Percentiles rank a stretch among this genome's conserved stretches.
Evolutionary conservation across 169 alveolate species (phyloP).

Genomic region (Ichthyophthirius multifiliis): DNA sequence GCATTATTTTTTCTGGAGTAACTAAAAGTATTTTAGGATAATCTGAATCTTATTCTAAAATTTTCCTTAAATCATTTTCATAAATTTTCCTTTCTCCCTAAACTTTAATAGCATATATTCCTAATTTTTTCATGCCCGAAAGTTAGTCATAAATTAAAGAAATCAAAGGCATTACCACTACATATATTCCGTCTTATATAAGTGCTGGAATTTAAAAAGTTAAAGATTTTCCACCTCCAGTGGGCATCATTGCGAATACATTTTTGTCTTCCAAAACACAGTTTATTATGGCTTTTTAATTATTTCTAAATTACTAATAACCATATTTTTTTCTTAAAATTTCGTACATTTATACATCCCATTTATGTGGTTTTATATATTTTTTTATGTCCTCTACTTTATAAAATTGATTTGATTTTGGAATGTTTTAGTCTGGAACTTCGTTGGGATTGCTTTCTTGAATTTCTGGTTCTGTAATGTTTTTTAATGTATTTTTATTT

Average conservation of each 20-base stretch:
- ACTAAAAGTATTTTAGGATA: slow-evolving; percentile 35
- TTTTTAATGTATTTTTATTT: too few species aligned
- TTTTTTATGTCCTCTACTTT: too few species aligned
- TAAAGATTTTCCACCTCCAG: slow-evolving; percentile 98
- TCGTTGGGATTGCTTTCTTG: too few species aligned
- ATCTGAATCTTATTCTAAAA: slow-evolving; percentile 42
- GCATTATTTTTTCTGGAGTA: slow-evolving; percentile 38
- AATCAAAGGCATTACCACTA: slow-evolving; percentile 95
- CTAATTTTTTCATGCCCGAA: slow-evolving; percentile 77
- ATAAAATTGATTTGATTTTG: too few species aligned
- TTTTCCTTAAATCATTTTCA: slow-evolving; percentile 36
- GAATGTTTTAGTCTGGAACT: too few species aligned
- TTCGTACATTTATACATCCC: background rate
- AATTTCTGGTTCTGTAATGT: too few species aligned
- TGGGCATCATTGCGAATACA: slow-evolving; percentile 92
- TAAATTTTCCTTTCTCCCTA: slow-evolving; percentile 30
- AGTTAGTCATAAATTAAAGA: slow-evolving; percentile 94
- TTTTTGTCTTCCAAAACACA: slow-evolving; percentile 80
- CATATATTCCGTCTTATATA: slow-evolving; percentile 85
- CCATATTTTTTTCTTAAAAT: background rate
- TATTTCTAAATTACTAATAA: slow-evolving; percentile 54
- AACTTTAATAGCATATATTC: slow-evolving; percentile 64
- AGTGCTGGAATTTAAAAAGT: slow-evolving; percentile 94
- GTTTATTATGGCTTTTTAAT: slow-evolving; percentile 80
- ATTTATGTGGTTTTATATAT: background rate